Percentiles rank a stretch among this genome's conserved stretches.
Evolutionary conservation across 2,329 filamentous ascomycete species (phyloP).

Genomic region (Bipolaris cookei): DNA sequence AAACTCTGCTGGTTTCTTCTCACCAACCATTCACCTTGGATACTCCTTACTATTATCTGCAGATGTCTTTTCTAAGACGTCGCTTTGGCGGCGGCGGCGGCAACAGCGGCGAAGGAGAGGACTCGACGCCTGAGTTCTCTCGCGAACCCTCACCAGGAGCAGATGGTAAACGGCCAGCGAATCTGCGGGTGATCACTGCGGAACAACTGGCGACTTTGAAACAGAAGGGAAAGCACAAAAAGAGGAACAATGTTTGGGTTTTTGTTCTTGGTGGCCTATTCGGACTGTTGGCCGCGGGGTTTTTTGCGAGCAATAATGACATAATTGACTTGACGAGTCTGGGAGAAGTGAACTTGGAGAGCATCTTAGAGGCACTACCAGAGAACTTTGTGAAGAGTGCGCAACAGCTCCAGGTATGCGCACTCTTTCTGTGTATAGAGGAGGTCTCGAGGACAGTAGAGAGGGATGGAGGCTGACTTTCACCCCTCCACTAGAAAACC

Average conservation of each 20-base stretch:
- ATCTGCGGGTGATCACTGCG: constrained; percentile 60
- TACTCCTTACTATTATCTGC: background rate
- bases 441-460: background rate
- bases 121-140: constrained; percentile 43
- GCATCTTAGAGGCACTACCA: constrained; percentile 84
- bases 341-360: constrained; percentile 78
- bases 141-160: constrained; percentile 49
- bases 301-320: constrained; percentile 89
- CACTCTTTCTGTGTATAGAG: background rate
- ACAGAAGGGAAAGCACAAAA: constrained; percentile 55
- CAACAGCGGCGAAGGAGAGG: constrained; percentile 21
- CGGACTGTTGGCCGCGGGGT: constrained; percentile 84
- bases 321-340: constrained; percentile 82
- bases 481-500: constrained; percentile 65
- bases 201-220: constrained; percentile 59
- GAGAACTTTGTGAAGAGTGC: constrained; percentile 86
- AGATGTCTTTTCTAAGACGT: constrained; percentile 49
- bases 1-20: background rate
- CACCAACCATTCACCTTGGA: background rate
- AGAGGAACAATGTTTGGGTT: constrained; percentile 79
- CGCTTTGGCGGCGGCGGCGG: constrained; percentile 40
- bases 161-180: constrained; percentile 45
- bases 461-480: constrained; percentile 31
- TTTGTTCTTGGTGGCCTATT: constrained; percentile 90
- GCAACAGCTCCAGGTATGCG: constrained; percentile 76